Evolutionary conservation across 78 protist species (phyloP).

Genomic region (Dictyostelium brefeldianum): DNA sequence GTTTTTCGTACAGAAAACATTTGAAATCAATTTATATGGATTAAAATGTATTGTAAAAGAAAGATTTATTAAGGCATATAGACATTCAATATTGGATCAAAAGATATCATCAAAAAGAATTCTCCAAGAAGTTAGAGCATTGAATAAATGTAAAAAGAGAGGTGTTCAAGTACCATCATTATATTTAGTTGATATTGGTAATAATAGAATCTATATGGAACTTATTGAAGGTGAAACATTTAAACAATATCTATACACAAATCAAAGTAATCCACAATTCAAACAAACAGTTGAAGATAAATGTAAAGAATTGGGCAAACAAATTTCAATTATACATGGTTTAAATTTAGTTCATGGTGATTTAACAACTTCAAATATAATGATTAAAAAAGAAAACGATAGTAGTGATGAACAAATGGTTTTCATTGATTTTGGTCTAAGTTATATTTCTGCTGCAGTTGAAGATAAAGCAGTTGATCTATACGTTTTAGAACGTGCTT

Average conservation of each 20-base stretch:
- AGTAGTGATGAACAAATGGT: not conserved
- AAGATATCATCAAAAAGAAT: conserved; percentile 63
- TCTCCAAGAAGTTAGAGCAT: conserved; percentile 65
- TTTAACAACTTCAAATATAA: conserved; percentile 93
- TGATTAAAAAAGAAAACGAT: not conserved
- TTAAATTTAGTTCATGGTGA: conserved; percentile 92
- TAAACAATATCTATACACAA: conserved; percentile 26
- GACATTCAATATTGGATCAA: conserved; percentile 87
- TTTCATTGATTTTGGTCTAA: conserved; percentile 95
- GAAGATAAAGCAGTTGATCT: conserved; percentile 97
- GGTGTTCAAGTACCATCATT: conserved; percentile 68
- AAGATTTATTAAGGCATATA: conserved; percentile 86
- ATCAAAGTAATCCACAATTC: not conserved
- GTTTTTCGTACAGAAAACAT: conserved; percentile 45
- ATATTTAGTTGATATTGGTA: conserved; percentile 26
- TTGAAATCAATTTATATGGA: conserved; percentile 49
- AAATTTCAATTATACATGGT: conserved; percentile 84
- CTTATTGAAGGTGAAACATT: conserved; percentile 67
- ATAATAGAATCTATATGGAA: conserved; percentile 74
- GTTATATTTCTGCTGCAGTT: conserved; percentile 26
- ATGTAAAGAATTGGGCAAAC: conserved; percentile 78
- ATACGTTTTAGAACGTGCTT: conserved; percentile 95
- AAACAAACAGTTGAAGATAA: not conserved
- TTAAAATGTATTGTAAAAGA: conserved; percentile 86
- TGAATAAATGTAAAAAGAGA: conserved; percentile 63